Percentiles rank a stretch among this genome's conserved stretches.
These are phyloP conservation scores for Truncatella angustata DNA, from an alignment of 2,329 filamentous ascomycete species.

Conservation along the genomic window DNA sequence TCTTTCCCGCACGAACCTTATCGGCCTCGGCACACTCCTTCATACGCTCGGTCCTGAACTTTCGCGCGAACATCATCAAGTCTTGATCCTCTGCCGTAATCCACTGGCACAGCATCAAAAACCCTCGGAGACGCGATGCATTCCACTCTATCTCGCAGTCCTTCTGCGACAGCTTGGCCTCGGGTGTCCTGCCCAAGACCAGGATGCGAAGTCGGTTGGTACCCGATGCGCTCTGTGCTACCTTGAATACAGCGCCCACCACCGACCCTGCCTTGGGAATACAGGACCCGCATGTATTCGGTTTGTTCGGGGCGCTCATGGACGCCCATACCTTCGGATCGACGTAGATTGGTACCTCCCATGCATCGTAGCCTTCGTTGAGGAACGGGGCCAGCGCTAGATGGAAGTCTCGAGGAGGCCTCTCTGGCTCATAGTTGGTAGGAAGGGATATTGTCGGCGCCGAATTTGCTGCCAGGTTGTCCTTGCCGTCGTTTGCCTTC, in stretches of 20 bases:
- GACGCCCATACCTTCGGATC: too few relatives aligned
- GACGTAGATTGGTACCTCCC: neutral
- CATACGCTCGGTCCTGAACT: neutral
- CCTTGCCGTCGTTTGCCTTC: too few relatives aligned
- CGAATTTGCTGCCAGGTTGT: too few relatives aligned
- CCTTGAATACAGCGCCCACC: neutral
- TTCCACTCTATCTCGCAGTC: neutral
- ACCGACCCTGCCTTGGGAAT: neutral
- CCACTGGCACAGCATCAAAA: neutral
- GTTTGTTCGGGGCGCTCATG: neutral
- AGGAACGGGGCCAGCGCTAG: too few relatives aligned
- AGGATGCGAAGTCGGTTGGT: neutral
- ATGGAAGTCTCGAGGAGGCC: too few relatives aligned
- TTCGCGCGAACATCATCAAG: neutral
- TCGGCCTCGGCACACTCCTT: neutral
- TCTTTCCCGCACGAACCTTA: too few relatives aligned
- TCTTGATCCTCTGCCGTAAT: neutral
- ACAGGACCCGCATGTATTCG: neutral
- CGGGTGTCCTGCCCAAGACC: neutral
- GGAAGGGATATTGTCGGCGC: too few relatives aligned
- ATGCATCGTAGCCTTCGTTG: neutral
- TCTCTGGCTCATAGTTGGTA: too few relatives aligned
- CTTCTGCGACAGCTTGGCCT: neutral
- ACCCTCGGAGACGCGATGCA: neutral
- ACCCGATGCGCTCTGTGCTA: neutral